A percentile compares a stretch with the other conserved stretches of the same genome.
These are phyloP conservation scores for Metschnikowia aberdeeniae DNA, from an alignment of 805 yeast genomes.

Conservation along the genomic window DNA sequence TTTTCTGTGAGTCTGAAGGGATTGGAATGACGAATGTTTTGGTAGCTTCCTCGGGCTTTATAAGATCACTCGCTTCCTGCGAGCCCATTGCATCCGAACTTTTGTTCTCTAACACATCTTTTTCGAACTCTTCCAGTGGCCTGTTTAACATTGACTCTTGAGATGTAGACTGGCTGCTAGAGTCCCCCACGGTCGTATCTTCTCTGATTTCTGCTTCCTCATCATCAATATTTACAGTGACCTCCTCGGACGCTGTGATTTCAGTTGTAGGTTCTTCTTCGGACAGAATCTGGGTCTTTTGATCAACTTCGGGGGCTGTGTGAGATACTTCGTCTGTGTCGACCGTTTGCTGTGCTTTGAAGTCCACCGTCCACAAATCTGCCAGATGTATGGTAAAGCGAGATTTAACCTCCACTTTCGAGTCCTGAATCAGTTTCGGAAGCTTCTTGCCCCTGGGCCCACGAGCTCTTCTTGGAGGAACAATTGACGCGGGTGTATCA, in stretches of 20 bases:
- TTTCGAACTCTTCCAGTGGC: not conserved
- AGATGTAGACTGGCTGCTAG: not conserved
- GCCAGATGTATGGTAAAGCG: constrained; percentile 30
- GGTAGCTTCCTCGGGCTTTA: not conserved
- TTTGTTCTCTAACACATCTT: not conserved
- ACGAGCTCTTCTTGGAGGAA: constrained; percentile 44
- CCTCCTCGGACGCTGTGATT: not conserved
- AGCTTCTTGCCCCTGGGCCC: constrained; percentile 74
- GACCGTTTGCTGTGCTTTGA: not conserved
- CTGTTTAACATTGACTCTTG: not conserved
- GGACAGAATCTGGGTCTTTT: too few species aligned
- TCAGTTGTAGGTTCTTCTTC: not conserved
- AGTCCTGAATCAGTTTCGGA: constrained; percentile 52
- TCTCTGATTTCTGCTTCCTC: not conserved
- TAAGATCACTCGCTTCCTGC: not conserved
- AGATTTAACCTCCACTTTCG: constrained; percentile 31
- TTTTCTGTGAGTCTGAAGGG: not conserved
- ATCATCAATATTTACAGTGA: not conserved
- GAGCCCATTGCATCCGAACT: not conserved
- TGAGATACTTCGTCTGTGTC: not conserved
- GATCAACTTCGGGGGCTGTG: not conserved
- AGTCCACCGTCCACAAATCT: constrained; percentile 35
- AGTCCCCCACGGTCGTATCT: not conserved
- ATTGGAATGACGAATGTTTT: not conserved
- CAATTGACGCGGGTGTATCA: not conserved